Conservation (phyloP, 768 basidiomycete species). For the Austroboletus eburneus region DNA sequence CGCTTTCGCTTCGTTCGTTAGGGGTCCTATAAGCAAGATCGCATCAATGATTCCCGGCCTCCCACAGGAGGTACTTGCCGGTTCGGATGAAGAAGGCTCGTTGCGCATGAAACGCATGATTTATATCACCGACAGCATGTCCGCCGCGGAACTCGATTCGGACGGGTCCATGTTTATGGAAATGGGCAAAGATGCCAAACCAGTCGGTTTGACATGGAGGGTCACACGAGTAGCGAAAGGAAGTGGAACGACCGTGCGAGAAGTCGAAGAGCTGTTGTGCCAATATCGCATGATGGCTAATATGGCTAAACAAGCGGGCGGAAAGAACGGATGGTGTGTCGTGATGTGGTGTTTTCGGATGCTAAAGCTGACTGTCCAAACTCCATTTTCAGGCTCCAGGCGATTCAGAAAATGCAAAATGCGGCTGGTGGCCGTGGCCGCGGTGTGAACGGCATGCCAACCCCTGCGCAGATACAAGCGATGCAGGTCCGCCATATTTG, state of each 20-base stretch:
- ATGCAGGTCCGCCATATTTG: slow-evolving; percentile 65
- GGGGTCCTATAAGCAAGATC: slow-evolving; percentile 99
- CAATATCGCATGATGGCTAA: slow-evolving; percentile 99
- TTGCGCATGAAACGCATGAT: slow-evolving; percentile 95
- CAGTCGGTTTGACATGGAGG: slow-evolving; percentile 83
- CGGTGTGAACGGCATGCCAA: slow-evolving; percentile 85
- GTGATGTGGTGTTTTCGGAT: slow-evolving; percentile 1
- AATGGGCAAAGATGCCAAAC: slow-evolving; percentile 76
- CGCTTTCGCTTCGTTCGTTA: slow-evolving; percentile 28
- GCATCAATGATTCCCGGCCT: slow-evolving; percentile 99
- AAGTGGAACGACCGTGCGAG: slow-evolving; percentile 90
- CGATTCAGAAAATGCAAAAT: slow-evolving; percentile 91
- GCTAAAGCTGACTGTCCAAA: slow-evolving; percentile 3
- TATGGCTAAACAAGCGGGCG: slow-evolving; percentile 97
- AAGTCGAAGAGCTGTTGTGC: slow-evolving; percentile 96
- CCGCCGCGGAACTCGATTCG: slow-evolving; percentile 86
- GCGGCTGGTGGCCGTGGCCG: slow-evolving; percentile 84
- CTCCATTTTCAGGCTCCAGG: slow-evolving; percentile 54
- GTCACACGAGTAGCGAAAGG: slow-evolving; percentile 88
- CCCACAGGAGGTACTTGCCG: slow-evolving; percentile 85
- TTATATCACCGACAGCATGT: slow-evolving; percentile 99
- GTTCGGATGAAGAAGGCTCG: slow-evolving; percentile 90
- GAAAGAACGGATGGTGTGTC: slow-evolving; percentile 88
- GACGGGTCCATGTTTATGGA: slow-evolving; percentile 93
- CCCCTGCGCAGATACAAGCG: slow-evolving; percentile 88